These are phyloP conservation scores for Lepidium sativum DNA, from an alignment of 345 rosid genomes.

Conservation along the genomic window DNA sequence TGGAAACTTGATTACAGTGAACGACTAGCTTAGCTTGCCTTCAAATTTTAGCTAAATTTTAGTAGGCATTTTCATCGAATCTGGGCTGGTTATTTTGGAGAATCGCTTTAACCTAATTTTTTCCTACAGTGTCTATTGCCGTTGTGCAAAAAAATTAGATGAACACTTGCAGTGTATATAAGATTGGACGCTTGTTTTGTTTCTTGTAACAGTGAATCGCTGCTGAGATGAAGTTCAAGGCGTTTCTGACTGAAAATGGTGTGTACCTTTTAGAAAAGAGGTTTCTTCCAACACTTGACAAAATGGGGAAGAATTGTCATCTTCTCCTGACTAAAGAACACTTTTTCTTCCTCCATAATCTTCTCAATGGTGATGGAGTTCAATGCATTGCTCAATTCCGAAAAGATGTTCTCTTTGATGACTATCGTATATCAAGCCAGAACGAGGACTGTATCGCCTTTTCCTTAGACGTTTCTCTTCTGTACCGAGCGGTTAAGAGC, in stretches of 20 bases:
- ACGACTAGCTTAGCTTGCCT: background rate
- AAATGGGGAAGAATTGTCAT: slow-evolving; percentile 69
- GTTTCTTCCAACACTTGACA: slow-evolving; percentile 83
- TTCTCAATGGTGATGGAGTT: slow-evolving; percentile 69
- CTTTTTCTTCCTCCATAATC: slow-evolving; percentile 74
- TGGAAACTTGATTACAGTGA: background rate
- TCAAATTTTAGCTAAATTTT: background rate
- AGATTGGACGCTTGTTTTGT: background rate
- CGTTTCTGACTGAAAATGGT: slow-evolving; percentile 78
- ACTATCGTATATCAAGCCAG: slow-evolving; percentile 86
- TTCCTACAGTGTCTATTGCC: background rate
- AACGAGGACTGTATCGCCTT: slow-evolving; percentile 85
- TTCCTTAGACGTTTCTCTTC: slow-evolving; percentile 67
- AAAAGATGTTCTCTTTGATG: slow-evolving; percentile 75
- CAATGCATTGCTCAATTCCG: slow-evolving; percentile 91
- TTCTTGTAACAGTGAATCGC: slow-evolving; percentile 4
- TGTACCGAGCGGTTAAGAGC: slow-evolving; percentile 79
- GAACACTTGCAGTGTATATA: background rate
- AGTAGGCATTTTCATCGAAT: background rate
- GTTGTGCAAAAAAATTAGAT: background rate
- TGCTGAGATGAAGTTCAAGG: slow-evolving; percentile 76
- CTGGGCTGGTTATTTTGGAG: background rate
- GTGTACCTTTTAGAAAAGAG: slow-evolving; percentile 68
- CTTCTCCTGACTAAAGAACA: slow-evolving; percentile 71
- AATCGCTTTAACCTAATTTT: background rate